Base-by-base conservation (phyloP, 805 yeast species). In the Candida insectalens region DNA sequence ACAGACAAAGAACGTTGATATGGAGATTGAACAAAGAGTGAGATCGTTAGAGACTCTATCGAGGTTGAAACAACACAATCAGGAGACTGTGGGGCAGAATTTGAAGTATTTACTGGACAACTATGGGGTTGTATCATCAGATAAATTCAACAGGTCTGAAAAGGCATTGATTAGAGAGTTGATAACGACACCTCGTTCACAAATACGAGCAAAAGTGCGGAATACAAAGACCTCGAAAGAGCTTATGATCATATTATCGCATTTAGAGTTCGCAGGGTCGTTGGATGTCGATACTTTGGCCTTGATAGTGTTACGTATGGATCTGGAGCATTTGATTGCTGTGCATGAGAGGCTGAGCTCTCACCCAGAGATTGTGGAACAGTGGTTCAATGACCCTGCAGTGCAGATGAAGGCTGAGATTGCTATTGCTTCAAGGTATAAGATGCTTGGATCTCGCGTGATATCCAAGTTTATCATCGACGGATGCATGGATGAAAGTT, bases 381-480 rank as follows among this genome's bases (percentile, higher is more conserved):
- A 35, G 13, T 36, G 39, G 34, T 25, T 31, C 13, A 30, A 9
- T 1, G 40, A 42, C 22, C 27, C 33, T 5, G 34, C 39, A n/a
- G 19, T 44, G 10, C 25, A 33, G 19, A 35, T 49, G 1, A 40
- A 45, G 19, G 36, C 46, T 13, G 42, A 42, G 25, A 37, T 55
- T 22, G 36, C 45, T 1, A 20, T 53, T 9, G 44, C 51, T 2
- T 48, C 50, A 6, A 42, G 53, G 9, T 47, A 41, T 27, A 44
- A 44, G 27, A 43, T 45, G 33, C 16, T 50, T 8, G 41, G 42
- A 6, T 36, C 41, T 18, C 35, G 30, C 20, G 30, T 36, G 7
- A 20, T 44, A 25, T 36, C 50, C 1, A 35, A 39, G n/a, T 30
- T 27, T 2, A 36, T 50, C 1, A 34, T 50, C 1, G 33, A 41